A percentile compares a stretch with the other conserved stretches of the same genome.
Conservation (phyloP, 139 green algal species). For the Diplosphaera chodatii region DNA sequence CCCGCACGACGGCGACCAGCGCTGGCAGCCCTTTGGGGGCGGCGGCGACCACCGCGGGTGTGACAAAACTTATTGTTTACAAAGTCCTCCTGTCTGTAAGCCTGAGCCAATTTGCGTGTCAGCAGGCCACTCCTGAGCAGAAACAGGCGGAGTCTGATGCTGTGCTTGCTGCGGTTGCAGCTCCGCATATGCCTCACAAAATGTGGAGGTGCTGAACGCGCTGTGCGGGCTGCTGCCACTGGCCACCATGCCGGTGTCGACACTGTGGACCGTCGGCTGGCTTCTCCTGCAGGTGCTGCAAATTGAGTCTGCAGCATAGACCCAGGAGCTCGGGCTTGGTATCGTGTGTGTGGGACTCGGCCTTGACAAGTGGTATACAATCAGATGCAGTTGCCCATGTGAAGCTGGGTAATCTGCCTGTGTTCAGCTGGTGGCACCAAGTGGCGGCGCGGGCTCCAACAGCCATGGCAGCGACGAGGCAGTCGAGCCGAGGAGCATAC, state of each 20-base stretch:
- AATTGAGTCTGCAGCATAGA: too few relatives aligned
- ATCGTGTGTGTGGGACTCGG: too few relatives aligned
- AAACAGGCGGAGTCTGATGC: not conserved
- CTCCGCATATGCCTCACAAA: not conserved
- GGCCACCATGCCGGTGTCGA: constrained; percentile 38
- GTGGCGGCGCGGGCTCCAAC: not conserved
- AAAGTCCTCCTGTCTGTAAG: too few relatives aligned
- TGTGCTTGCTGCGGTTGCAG: not conserved
- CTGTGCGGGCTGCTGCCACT: constrained; percentile 40
- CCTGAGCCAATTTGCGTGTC: too few relatives aligned
- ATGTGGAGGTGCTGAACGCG: constrained; percentile 28
- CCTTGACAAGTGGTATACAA: too few relatives aligned
- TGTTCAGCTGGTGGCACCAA: constrained; percentile 31
- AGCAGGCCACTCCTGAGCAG: too few relatives aligned
- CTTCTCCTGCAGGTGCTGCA: constrained; percentile 33
- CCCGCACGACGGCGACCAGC: not conserved
- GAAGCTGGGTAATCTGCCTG: too few relatives aligned
- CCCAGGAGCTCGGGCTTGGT: too few relatives aligned
- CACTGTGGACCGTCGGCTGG: constrained; percentile 38
- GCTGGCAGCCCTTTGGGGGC: not conserved
- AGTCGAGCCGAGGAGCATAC: not conserved
- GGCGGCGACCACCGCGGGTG: too few relatives aligned
- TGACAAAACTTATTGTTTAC: too few relatives aligned
- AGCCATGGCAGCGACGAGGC: not conserved
- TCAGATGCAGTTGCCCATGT: too few relatives aligned